These are phyloP conservation scores for Paraconiothyrium brasiliense DNA, from an alignment of 2,329 filamentous ascomycete genomes.

Conservation along the genomic window DNA sequence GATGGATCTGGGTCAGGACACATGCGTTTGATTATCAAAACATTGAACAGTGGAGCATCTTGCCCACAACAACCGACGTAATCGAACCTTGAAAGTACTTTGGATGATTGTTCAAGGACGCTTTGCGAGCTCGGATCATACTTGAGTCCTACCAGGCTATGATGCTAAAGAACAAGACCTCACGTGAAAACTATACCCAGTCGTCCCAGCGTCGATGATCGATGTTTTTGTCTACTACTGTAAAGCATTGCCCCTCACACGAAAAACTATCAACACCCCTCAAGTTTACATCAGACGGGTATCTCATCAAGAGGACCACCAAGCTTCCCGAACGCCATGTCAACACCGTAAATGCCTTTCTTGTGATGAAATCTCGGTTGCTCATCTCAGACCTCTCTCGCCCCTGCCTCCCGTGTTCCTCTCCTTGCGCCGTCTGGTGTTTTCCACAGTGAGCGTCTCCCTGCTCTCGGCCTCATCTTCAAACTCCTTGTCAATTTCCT, in stretches of 20 bases:
- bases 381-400: conserved; percentile 46
- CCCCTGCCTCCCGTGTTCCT: conserved; percentile 56
- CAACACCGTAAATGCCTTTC: not conserved
- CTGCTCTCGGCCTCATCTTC: conserved; percentile 71
- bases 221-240: not conserved
- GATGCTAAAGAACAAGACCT: not conserved
- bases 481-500: conserved; percentile 73
- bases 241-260: not conserved
- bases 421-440: conserved; percentile 52
- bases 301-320: conserved; percentile 12
- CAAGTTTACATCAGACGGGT: conserved; percentile 9
- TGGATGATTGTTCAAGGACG: too few relatives aligned
- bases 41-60: too few relatives aligned
- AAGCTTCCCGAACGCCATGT: conserved; percentile 1
- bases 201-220: not conserved
- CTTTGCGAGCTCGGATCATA: too few relatives aligned
- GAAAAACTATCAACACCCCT: not conserved
- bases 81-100: too few relatives aligned
- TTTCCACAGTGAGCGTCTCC: conserved; percentile 65
- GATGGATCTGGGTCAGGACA: too few relatives aligned
- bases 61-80: too few relatives aligned
- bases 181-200: not conserved
- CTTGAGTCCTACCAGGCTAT: not conserved
- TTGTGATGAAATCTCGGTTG: not conserved
- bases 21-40: too few relatives aligned